Conservation (phyloP, 2,329 filamentous ascomycete species). For the Diaporthe citri region DNA sequence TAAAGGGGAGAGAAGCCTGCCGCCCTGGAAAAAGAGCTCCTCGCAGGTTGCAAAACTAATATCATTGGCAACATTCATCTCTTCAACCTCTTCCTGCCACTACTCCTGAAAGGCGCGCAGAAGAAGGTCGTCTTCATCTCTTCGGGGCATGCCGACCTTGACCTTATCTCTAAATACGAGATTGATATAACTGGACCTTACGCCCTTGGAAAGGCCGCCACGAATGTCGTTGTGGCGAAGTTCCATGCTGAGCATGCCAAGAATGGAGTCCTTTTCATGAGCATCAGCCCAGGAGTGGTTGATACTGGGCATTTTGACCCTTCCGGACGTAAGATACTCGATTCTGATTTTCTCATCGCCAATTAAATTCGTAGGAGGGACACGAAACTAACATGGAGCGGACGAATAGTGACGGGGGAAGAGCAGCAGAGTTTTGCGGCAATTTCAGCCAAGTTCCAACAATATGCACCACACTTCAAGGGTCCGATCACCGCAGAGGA, state of each 20-base stretch:
- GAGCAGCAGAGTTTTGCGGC: conserved; percentile 43
- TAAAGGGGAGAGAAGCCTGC: conserved; percentile 47
- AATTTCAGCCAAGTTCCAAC: conserved; percentile 48
- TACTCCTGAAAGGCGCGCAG: conserved; percentile 60
- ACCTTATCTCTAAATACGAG: conserved; percentile 53
- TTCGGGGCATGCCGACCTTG: conserved; percentile 60
- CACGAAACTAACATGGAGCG: neutral
- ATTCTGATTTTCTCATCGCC: neutral
- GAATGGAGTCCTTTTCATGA: conserved; percentile 65
- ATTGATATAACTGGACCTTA: conserved; percentile 53
- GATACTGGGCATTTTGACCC: conserved; percentile 53
- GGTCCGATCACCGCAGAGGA: conserved; percentile 52
- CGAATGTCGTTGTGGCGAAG: conserved; percentile 67
- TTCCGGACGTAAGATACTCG: conserved; percentile 41
- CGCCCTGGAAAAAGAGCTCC: conserved; percentile 45
- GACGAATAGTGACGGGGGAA: conserved; percentile 45
- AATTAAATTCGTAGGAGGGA: neutral
- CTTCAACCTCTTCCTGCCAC: conserved; percentile 65
- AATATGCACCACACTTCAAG: conserved; percentile 56
- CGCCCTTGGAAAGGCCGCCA: conserved; percentile 62
- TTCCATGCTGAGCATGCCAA: conserved; percentile 62
- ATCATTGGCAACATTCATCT: conserved; percentile 65
- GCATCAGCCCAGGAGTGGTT: conserved; percentile 65
- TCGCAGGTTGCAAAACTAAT: conserved; percentile 58
- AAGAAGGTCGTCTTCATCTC: conserved; percentile 70